Evolutionary conservation across 257 asterid genomes (phyloP).

Genomic region (Solanum sparsipilum): DNA sequence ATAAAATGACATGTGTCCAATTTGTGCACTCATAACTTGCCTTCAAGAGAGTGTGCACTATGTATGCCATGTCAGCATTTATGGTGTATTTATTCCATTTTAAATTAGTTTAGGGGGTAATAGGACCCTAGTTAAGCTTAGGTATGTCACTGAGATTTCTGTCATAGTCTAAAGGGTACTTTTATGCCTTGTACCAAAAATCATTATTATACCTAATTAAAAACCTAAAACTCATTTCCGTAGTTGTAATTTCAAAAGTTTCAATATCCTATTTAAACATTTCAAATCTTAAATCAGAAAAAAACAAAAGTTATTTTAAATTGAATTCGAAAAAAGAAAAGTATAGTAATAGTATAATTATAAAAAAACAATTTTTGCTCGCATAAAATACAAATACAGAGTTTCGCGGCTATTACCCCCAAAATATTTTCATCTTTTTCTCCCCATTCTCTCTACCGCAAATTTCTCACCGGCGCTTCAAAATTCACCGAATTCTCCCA

Average conservation of each 20-base stretch:
- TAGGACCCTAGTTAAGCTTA: no score
- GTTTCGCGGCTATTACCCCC: conserved; percentile 31
- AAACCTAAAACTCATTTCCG: not conserved
- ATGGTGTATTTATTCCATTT: no score
- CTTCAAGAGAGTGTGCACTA: no score
- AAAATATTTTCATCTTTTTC: conserved; percentile 7
- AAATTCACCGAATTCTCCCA: not conserved
- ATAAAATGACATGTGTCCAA: no score
- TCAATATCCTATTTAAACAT: not conserved
- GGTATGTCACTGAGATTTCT: no score
- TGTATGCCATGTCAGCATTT: no score
- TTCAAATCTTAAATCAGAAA: not conserved
- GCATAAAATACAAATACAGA: not conserved
- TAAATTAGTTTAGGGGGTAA: no score
- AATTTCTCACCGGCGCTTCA: not conserved
- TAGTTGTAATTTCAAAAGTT: not conserved
- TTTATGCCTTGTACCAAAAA: no score
- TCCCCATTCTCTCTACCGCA: not conserved
- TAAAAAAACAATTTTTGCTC: not conserved
- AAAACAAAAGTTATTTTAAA: not conserved
- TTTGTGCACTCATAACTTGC: no score
- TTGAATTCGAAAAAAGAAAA: not conserved
- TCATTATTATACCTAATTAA: not conserved
- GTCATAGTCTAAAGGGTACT: no score
- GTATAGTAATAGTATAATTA: not conserved